Conservation (phyloP, 768 basidiomycete species). For the Naganishia vaughanmartiniae region DNA sequence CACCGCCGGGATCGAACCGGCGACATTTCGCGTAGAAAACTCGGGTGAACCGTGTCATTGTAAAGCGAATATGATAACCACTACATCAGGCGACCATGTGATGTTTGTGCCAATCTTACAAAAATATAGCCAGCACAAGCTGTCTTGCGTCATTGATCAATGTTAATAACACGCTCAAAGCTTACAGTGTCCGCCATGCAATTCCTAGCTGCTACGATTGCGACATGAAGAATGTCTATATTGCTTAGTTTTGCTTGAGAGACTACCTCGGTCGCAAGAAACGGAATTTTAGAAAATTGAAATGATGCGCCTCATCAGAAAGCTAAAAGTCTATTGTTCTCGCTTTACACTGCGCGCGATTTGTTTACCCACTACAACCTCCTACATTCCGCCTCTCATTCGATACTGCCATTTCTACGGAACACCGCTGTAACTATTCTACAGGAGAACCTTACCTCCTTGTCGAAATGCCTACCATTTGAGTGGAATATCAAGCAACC, state of each 20-base stretch:
- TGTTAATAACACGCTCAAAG: too few relatives aligned
- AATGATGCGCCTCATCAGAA: too few relatives aligned
- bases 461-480: not conserved
- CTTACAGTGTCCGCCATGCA: too few relatives aligned
- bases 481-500: not conserved
- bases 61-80: constrained; percentile 6
- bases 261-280: too few relatives aligned
- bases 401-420: not conserved
- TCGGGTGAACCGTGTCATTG: not conserved
- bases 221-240: too few relatives aligned
- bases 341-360: not conserved
- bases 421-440: too few relatives aligned
- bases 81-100: not conserved
- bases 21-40: not conserved
- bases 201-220: too few relatives aligned
- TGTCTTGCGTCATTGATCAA: too few relatives aligned
- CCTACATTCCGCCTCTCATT: not conserved
- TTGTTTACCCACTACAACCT: not conserved
- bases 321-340: not conserved
- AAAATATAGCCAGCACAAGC: not conserved
- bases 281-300: too few relatives aligned
- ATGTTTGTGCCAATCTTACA: not conserved
- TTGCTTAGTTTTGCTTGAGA: too few relatives aligned
- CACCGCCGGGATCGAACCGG: not conserved
- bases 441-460: not conserved